phyloP scores from a whole-genome alignment of 2,329 filamentous ascomycete species.

The Cercospora brassicicola region DNA sequence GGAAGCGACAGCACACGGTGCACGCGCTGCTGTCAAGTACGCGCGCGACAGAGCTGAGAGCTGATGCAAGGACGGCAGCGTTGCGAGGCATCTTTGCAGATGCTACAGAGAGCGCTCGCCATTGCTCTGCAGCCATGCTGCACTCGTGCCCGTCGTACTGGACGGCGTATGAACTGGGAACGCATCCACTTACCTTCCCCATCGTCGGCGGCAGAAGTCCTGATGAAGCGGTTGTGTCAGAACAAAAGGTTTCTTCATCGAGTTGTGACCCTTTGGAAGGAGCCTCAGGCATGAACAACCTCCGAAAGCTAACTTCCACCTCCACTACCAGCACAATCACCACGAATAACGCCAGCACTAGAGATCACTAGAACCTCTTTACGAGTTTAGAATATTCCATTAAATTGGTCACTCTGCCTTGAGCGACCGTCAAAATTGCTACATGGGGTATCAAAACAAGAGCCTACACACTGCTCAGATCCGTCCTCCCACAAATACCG shows the following conservation, averaged over 20 bases:
- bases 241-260: neutral
- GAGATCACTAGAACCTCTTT: neutral
- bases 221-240: conserved; percentile 1
- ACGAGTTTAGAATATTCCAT: neutral
- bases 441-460: conserved; percentile 5
- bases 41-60: neutral
- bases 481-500: conserved; percentile 2
- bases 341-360: neutral
- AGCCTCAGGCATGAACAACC: neutral
- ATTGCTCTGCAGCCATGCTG: neutral
- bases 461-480: conserved; percentile 1
- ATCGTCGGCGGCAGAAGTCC: conserved; percentile 6
- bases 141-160: neutral
- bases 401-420: neutral
- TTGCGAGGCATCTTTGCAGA: neutral
- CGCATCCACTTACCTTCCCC: conserved; percentile 4
- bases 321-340: neutral
- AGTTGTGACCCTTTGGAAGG: neutral
- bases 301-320: neutral
- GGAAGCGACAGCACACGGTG: neutral
- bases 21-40: neutral
- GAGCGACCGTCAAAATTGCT: neutral
- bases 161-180: neutral
- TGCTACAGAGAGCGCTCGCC: neutral
- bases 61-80: conserved; percentile 6